Conservation (phyloP, 495 filamentous ascomycete genomes). For the Rostrohypoxylon terebratum region DNA sequence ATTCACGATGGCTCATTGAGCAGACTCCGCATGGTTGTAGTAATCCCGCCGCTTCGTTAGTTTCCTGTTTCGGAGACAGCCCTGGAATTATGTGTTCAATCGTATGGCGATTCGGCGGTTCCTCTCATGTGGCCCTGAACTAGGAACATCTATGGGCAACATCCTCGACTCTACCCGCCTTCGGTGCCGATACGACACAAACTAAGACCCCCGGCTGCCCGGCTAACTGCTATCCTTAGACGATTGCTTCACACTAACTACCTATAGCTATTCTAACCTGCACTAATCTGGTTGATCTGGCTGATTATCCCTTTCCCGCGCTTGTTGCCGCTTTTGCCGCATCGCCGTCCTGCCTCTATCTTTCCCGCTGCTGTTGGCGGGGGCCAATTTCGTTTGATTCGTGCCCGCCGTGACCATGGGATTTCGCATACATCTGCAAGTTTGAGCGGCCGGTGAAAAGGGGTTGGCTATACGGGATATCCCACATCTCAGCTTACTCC, state of each 20-base stretch:
- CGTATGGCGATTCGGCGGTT: background rate
- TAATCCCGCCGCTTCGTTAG: conserved; percentile 17
- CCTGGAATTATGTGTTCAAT: background rate
- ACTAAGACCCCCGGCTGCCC: conserved; percentile 15
- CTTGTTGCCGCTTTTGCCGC: conserved; percentile 42
- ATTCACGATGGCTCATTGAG: conserved; percentile 1
- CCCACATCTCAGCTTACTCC: conserved; percentile 12
- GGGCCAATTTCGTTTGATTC: conserved; percentile 32
- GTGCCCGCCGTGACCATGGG: conserved; percentile 44
- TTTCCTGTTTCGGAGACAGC: conserved; percentile 15
- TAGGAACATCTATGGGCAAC: background rate
- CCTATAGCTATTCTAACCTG: background rate
- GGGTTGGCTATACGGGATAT: conserved; percentile 5
- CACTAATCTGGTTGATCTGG: conserved; percentile 4
- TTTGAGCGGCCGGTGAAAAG: conserved; percentile 20
- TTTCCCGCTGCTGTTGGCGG: conserved; percentile 4
- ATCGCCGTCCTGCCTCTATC: conserved; percentile 6
- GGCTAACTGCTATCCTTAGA: conserved; percentile 19
- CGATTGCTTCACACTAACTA: conserved; percentile 16
- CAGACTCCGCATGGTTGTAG: conserved; percentile 3
- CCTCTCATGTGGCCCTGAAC: background rate
- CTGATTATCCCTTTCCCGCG: conserved; percentile 29
- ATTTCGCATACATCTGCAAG: conserved; percentile 37
- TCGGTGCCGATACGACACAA: conserved; percentile 27
- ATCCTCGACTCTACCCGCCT: conserved; percentile 3